Base-by-base conservation (phyloP, 1,139 yeast species). In the Diutina catenulata region DNA sequence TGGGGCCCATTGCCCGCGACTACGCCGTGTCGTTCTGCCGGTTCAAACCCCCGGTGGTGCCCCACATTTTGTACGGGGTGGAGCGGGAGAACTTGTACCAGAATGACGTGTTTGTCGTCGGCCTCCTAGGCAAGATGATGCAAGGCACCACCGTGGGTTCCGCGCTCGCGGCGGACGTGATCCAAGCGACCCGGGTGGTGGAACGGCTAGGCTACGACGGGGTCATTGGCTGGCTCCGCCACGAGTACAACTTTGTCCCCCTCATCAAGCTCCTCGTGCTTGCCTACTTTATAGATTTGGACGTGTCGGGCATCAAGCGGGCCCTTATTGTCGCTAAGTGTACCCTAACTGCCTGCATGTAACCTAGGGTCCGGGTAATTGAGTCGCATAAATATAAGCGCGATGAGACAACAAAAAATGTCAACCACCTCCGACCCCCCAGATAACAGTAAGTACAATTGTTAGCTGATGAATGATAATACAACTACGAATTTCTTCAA, bases 401-500 rank as follows among this genome's bases (percentile, higher is more conserved):
- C 29, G 20, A 27, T 27, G 20, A n/a, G n/a, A n/a, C n/a, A n/a
- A 7, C 6, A n/a, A n/a, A 15, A 9, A 15, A 15, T 27, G n/a
- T 15, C 9, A 8, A 15, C 29, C n/a, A 29, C 24, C 23, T 8
- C 13, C n/a, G n/a, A n/a, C n/a, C n/a, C n/a, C n/a, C n/a, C n/a
- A n/a, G n/a, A n/a, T n/a, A 21, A 31, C 18, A 3, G 35, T 31
- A 31, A 31, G 35, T 31, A 20, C 18, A 4, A 25, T 31, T 31
- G 35, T 31, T 31, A 31, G 18, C 22, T 31, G 35, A 31, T 31
- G 35, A 31, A 13, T 19, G 15, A 7, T 11, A 31, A 18, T 29
- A 31, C 35, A 27, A 27, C 38, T 27, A 64, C 67, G 80, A 74
- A 74, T 74, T 74, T 74, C 80, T 74, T 74, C 80, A 71, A 63